These are phyloP conservation scores for Adiantum capillusveneris DNA, from an alignment of 75 land plant genomes.

Conservation along the genomic window DNA sequence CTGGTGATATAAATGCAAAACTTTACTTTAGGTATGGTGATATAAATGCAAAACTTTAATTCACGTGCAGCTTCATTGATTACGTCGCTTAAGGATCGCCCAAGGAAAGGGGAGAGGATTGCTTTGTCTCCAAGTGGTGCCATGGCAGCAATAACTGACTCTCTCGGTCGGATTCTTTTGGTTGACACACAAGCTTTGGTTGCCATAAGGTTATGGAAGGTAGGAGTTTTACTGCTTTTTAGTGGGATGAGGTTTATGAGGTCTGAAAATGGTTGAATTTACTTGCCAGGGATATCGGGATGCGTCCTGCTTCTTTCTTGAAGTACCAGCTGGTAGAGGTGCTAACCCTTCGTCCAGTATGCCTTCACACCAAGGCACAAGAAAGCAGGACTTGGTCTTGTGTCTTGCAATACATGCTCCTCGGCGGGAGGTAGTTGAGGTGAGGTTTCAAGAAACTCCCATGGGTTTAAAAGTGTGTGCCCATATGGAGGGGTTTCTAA, in stretches of 20 bases:
- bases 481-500: no score
- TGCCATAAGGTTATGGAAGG: constrained; percentile 96
- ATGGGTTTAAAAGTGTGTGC: not conserved
- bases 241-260: not conserved
- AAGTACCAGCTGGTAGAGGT: constrained; percentile 64
- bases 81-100: constrained; percentile 72
- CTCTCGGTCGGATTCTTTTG: constrained; percentile 83
- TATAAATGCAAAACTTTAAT: not conserved
- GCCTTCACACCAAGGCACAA: constrained; percentile 17
- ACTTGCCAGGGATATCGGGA: constrained; percentile 86
- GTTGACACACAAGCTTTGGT: constrained; percentile 93
- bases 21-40: no score
- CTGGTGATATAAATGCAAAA: no score
- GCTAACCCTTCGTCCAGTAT: constrained; percentile 28
- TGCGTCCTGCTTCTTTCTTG: constrained; percentile 90
- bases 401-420: constrained; percentile 97
- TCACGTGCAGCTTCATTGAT: constrained; percentile 71
- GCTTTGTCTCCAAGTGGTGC: constrained; percentile 83
- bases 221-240: constrained; percentile 8
- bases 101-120: constrained; percentile 82
- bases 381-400: constrained; percentile 65
- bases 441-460: constrained; percentile 6
- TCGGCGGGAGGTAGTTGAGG: constrained; percentile 88
- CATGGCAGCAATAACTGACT: constrained; percentile 96
- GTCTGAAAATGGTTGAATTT: no score